Evolutionary conservation across 2,329 filamentous ascomycete species (phyloP), one percentile per base, ranked within the genome.

Genomic region (Colletotrichum liriopes): DNA sequence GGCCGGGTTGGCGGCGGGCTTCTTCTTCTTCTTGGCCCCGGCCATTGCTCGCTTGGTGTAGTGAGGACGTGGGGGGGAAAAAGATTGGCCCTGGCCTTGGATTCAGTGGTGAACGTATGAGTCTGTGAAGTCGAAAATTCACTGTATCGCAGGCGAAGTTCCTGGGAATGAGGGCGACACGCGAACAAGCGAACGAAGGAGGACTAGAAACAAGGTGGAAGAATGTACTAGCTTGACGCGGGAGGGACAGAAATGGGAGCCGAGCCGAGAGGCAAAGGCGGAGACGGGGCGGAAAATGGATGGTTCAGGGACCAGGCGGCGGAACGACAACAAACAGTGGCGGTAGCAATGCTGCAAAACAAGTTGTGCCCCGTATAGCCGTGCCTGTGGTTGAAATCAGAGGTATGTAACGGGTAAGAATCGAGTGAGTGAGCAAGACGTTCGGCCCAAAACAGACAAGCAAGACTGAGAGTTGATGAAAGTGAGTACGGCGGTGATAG

Each of bases 21-120:
- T 98, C 87, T 94, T 97, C 86, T 98, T 98, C 85, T 97, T 98
- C 83, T 94, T 91, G 72, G 85, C 83, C 54, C 86, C 87, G 69
- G 93, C 92, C 93, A 96, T 96, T 75, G 74, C 64, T 37, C 16
- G 39, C 39, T 62, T 26, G 51, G 18, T 52, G 32, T 18, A 26
- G 29, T 37, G 29, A 29, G 39, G 39, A 43, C 37, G 20, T 5
- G 54, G 26, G n/a, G 26, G n/a, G 35, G 7, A 23, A 2, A 35
- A 20, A 56, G 23, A 4, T 39, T 8, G 23, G 54, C 5, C 32
- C 32, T 6, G 20, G 12, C 5, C 20, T n/a, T 39, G 32, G n/a
- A 29, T 12, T 45, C 20, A 52, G 65, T 39, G 43, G 18, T 70
- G 45, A 49, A 70, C n/a, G 35, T 29, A 9, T 39, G 37, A 43